A percentile compares a stretch with the other conserved stretches of the same genome.
Conservation (phyloP, 208 protist species). For the Acanthamoeba quina region DNA sequence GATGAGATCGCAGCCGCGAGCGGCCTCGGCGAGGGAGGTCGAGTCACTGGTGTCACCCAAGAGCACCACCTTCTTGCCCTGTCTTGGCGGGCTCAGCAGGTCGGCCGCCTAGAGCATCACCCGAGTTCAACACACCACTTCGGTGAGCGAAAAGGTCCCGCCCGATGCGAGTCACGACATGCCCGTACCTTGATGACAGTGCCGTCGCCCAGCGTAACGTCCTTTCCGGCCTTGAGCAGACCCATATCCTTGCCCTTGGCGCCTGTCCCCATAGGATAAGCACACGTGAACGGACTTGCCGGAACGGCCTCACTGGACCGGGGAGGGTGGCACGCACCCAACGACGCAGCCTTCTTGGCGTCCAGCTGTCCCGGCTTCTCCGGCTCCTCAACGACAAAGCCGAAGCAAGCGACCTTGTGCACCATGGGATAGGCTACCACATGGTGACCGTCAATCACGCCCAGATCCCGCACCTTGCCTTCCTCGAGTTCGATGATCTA, state of each 20-base stretch:
- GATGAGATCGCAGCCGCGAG: slow-evolving; percentile 76
- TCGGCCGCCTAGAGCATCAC: slow-evolving; percentile 65
- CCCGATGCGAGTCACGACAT: not conserved
- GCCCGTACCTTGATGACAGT: slow-evolving; percentile 65
- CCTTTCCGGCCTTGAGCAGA: slow-evolving; percentile 75
- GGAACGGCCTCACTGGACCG: too few relatives aligned
- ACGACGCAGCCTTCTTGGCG: slow-evolving; percentile 45
- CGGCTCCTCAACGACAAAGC: slow-evolving; percentile 78
- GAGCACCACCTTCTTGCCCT: slow-evolving; percentile 79
- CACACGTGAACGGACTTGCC: not conserved
- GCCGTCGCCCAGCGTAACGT: slow-evolving; percentile 70
- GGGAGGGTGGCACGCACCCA: slow-evolving; percentile 2
- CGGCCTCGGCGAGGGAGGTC: slow-evolving; percentile 65
- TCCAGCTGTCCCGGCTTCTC: slow-evolving; percentile 79
- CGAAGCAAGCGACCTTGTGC: slow-evolving; percentile 80
- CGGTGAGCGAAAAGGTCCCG: too few relatives aligned
- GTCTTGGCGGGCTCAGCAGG: slow-evolving; percentile 34
- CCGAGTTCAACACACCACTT: not conserved
- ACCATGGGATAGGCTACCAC: slow-evolving; percentile 78
- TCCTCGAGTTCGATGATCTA: slow-evolving; percentile 75
- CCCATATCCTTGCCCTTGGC: slow-evolving; percentile 78
- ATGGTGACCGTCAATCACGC: slow-evolving; percentile 36
- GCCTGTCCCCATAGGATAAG: not conserved
- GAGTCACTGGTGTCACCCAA: slow-evolving; percentile 82
- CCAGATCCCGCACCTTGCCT: slow-evolving; percentile 3